Evolutionary conservation across 2,329 filamentous ascomycete genomes (phyloP).

Genomic region (Dothistroma pini): DNA sequence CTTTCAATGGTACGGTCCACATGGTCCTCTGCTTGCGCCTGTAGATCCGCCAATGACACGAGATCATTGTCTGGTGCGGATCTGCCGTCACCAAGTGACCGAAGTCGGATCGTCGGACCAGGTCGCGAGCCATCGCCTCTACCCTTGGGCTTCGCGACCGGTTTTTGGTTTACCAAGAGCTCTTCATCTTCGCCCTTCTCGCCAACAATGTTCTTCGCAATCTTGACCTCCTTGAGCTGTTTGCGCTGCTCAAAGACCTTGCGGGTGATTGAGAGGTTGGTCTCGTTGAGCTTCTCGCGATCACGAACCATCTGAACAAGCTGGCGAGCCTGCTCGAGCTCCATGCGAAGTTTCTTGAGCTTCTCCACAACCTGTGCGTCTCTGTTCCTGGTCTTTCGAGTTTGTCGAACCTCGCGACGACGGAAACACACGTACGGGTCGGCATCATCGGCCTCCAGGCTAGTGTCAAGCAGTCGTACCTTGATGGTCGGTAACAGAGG

Average conservation of each 20-base stretch:
- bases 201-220: slow-evolving; percentile 72
- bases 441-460: slow-evolving; percentile 88
- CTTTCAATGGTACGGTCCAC: slow-evolving; percentile 78
- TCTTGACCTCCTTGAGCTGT: slow-evolving; percentile 82
- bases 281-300: slow-evolving; percentile 74
- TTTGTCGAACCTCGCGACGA: slow-evolving; percentile 87
- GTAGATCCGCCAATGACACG: slow-evolving; percentile 68
- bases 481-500: slow-evolving; percentile 76
- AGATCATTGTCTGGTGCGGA: slow-evolving; percentile 75
- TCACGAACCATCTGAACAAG: slow-evolving; percentile 73
- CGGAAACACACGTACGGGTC: slow-evolving; percentile 99
- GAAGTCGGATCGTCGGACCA: slow-evolving; percentile 43
- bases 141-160: slow-evolving; percentile 50
- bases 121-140: slow-evolving; percentile 61
- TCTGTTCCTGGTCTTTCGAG: slow-evolving; percentile 87
- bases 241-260: slow-evolving; percentile 78
- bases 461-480: slow-evolving; percentile 69
- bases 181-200: slow-evolving; percentile 93
- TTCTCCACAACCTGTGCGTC: slow-evolving; percentile 95
- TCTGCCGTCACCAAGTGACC: slow-evolving; percentile 57
- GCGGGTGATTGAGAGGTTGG: slow-evolving; percentile 70
- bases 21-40: slow-evolving; percentile 76
- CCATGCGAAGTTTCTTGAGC: slow-evolving; percentile 82
- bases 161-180: slow-evolving; percentile 80
- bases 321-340: slow-evolving; percentile 83